phyloP scores from a whole-genome alignment of 139 green algal species.

The Nannochloris sp. region DNA sequence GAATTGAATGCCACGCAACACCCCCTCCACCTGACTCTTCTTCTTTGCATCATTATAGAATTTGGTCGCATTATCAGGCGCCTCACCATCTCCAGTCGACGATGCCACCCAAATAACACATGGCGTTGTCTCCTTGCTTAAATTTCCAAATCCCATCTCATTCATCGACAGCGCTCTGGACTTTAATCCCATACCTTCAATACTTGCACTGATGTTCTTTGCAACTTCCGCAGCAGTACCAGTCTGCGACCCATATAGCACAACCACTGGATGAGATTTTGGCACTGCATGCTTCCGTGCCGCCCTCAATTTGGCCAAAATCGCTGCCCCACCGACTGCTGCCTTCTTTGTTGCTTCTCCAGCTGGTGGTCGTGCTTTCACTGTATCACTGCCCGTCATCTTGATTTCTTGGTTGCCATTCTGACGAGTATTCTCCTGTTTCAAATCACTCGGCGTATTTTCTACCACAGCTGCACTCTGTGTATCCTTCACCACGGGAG shows the following conservation, averaged over 20 bases:
- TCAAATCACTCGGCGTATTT: no score
- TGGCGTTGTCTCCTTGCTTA: constrained; percentile 28
- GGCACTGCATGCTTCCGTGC: neutral
- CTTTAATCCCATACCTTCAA: constrained; percentile 11
- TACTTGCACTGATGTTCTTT: constrained; percentile 69
- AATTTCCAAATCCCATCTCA: constrained; percentile 58
- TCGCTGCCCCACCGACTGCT: constrained; percentile 19
- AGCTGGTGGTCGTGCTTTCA: neutral
- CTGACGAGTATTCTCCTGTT: no score
- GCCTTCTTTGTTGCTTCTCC: neutral
- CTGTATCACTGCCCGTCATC: neutral
- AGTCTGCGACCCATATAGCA: constrained; percentile 87
- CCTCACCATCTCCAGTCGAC: constrained; percentile 84
- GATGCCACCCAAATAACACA: constrained; percentile 50
- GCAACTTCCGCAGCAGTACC: constrained; percentile 88
- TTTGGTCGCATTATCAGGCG: constrained; percentile 80
- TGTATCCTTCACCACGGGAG: no score
- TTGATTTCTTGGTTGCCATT: no score
- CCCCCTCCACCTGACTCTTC: constrained; percentile 14
- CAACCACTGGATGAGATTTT: constrained; percentile 20
- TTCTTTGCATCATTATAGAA: constrained; percentile 54
- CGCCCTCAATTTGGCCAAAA: constrained; percentile 19
- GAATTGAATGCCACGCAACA: constrained; percentile 58
- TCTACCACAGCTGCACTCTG: no score
- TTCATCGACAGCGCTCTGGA: constrained; percentile 52